phyloP scores from a whole-genome alignment of 1,284 basidiomycete genomes.

The Trichosporon faecale region DNA sequence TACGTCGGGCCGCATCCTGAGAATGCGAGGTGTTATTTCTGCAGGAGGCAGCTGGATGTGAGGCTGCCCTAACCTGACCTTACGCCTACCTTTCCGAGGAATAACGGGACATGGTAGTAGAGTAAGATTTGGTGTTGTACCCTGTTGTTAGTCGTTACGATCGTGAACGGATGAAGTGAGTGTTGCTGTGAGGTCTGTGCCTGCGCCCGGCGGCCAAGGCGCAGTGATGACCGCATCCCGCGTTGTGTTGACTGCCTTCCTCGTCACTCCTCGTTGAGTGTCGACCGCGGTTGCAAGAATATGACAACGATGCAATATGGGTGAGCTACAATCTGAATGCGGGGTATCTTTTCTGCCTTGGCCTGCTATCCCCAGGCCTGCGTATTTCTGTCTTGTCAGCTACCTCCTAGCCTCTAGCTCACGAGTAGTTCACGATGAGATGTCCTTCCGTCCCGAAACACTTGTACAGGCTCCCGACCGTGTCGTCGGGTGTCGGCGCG shows the following conservation, averaged over 20 bases:
- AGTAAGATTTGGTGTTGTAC: background rate
- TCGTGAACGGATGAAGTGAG: too few species aligned
- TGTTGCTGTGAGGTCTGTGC: too few species aligned
- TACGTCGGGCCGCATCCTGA: background rate
- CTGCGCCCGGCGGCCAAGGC: too few species aligned
- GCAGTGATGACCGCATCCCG: too few species aligned
- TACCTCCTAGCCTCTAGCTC: conserved; percentile 25
- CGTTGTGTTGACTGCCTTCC: too few species aligned
- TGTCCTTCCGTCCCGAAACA: conserved; percentile 90
- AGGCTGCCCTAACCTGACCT: too few species aligned
- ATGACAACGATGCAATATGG: conserved; percentile 13
- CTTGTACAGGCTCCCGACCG: conserved; percentile 78
- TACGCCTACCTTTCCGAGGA: too few species aligned
- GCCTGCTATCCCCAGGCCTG: conserved; percentile 43
- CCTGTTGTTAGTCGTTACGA: too few species aligned
- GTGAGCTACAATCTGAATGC: conserved; percentile 9
- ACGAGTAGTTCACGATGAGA: conserved; percentile 95
- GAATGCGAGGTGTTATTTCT: background rate
- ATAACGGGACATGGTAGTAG: too few species aligned
- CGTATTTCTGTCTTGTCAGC: conserved; percentile 35
- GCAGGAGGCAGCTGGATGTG: background rate
- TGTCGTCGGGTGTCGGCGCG: conserved; percentile 88
- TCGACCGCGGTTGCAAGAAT: background rate
- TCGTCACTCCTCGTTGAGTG: too few species aligned
- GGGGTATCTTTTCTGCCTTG: background rate